phyloP scores from a whole-genome alignment of 2,329 filamentous ascomycete genomes.

The Blastomyces percursus region DNA sequence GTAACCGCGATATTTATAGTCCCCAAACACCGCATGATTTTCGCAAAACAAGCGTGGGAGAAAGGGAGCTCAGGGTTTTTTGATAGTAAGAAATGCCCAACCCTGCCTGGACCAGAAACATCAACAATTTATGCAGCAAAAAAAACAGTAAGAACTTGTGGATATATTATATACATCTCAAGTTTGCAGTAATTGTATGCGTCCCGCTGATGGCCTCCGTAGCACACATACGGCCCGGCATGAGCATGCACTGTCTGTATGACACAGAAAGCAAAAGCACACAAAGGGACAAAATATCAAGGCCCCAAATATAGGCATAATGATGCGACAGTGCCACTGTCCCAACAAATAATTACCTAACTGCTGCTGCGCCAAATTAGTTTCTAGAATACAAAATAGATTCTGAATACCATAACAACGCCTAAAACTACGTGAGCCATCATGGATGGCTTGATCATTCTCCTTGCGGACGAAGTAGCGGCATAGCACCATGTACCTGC shows the following conservation, averaged over 20 bases:
- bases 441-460: no score
- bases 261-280: not conserved
- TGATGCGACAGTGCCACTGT: not conserved
- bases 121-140: not conserved
- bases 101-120: not conserved
- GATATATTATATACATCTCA: not conserved
- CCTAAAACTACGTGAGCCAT: not conserved
- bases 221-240: not conserved
- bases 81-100: not conserved
- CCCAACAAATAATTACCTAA: not conserved
- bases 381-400: not conserved
- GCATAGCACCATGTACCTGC: not conserved
- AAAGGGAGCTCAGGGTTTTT: not conserved
- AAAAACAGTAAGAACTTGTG: not conserved
- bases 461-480: not conserved
- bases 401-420: not conserved
- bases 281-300: not conserved
- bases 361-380: not conserved
- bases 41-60: no score
- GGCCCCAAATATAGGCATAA: not conserved
- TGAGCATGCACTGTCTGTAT: not conserved
- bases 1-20: not conserved
- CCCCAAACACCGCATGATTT: not conserved
- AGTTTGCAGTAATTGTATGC: not conserved
- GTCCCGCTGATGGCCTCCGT: not conserved